Conservation (phyloP, 345 rosid species). For the Brassica juncea region DNA sequence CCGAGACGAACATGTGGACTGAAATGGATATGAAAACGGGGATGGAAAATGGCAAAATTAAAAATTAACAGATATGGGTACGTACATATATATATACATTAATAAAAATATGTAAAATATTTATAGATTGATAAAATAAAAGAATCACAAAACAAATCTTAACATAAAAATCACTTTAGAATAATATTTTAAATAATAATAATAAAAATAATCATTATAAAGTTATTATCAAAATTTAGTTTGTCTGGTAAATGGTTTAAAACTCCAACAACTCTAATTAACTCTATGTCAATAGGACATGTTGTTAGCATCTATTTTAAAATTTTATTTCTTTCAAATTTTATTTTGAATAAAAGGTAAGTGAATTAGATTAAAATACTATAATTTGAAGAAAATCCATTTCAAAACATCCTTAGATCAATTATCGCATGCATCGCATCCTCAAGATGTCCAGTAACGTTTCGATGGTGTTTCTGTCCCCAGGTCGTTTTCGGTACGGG, state of each 20-base stretch:
- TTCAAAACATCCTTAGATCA: background rate
- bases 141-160: background rate
- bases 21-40: too few species aligned
- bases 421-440: background rate
- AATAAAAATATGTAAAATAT: too few species aligned
- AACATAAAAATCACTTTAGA: background rate
- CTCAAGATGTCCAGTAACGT: background rate
- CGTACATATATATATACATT: too few species aligned
- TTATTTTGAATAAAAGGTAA: background rate
- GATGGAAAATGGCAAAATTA: too few species aligned
- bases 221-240: background rate
- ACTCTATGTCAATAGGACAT: too few species aligned
- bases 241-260: background rate
- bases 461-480: background rate
- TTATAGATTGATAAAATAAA: background rate
- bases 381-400: background rate
- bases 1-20: too few species aligned
- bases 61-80: too few species aligned
- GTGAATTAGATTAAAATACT: background rate
- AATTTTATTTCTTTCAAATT: too few species aligned
- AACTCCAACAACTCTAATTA: too few species aligned
- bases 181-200: too few species aligned
- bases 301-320: background rate
- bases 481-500: background rate
- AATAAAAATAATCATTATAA: too few species aligned